Base-by-base conservation (phyloP, 768 basidiomycete genomes). In the Trametopsis cervina region DNA sequence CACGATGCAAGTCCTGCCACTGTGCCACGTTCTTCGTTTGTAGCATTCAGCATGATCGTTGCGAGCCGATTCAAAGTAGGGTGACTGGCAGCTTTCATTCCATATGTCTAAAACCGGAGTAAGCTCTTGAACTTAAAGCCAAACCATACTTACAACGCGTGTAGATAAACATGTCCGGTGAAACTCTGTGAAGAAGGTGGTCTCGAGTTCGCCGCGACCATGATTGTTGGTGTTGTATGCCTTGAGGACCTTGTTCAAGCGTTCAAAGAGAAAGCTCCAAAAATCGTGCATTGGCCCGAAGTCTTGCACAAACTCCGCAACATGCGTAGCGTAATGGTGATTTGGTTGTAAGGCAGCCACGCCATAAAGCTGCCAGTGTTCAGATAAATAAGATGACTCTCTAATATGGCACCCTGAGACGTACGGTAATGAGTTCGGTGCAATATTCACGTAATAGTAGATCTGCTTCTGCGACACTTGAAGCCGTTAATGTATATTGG, bases 261-360 rank as follows among this genome's bases (percentile, higher is more conserved):
- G 50, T 37, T 70, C 69, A 18, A 63, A 66, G 0, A 68, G 54
- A 42, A 69, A 71, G 0, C 58, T 65, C 69, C 68, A 71, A 44
- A 69, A 71, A 6, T 58, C 59, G 23, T 66, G 62, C 0, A 71
- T 49, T 2, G 70, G 69, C 0, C 70, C 66, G 44, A 60, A 71
- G 36, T 66, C 61, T 0, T 51, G 53, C 0, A 65, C 51, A 38
- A 50, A 59, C 0, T 50, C 55, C 0, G 55, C 29, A 0, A 64
- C 57, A 36, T 72, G 70, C 1, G 58, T 66, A 0, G 59, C 55
- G 24, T 63, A 71, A 44, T 72, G 70, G 38, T 67, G 64, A 48
- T 71, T 72, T 3, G 65, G 70, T 18, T 55, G 54, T 5, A 72
- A 60, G 2, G 59, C 53, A 0, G 46, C 52, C 0, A 54, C 50